Conservation (phyloP, 805 yeast species). For the Yamadazyma phyllophila region DNA sequence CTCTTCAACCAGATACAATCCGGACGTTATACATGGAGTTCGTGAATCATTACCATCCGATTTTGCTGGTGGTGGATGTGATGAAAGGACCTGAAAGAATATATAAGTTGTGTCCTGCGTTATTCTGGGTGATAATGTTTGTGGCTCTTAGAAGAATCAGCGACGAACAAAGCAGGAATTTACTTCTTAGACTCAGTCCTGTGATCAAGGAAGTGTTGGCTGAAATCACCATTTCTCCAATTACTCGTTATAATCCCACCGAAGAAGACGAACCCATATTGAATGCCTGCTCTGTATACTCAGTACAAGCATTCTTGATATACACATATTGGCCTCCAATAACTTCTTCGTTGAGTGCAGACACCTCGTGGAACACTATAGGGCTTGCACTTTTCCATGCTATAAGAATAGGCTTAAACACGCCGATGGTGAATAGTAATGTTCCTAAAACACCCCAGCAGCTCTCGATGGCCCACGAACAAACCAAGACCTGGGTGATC, state of each 20-base stretch:
- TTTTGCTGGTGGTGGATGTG: slow-evolving; percentile 85
- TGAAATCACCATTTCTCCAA: slow-evolving; percentile 87
- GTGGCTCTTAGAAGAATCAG: slow-evolving; percentile 72
- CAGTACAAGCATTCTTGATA: slow-evolving; percentile 88
- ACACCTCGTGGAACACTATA: slow-evolving; percentile 91
- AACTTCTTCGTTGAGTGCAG: slow-evolving; percentile 91
- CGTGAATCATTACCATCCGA: slow-evolving; percentile 75
- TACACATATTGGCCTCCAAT: slow-evolving; percentile 96
- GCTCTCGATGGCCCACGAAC: slow-evolving; percentile 60
- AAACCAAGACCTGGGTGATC: slow-evolving; percentile 87
- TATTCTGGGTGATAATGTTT: slow-evolving; percentile 92
- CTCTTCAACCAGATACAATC: slow-evolving; percentile 61
- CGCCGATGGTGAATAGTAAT: slow-evolving; percentile 39
- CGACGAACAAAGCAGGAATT: slow-evolving; percentile 27
- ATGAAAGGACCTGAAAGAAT: slow-evolving; percentile 77
- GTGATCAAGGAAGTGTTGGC: slow-evolving; percentile 74
- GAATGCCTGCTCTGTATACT: slow-evolving; percentile 87
- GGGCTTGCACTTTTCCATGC: slow-evolving; percentile 94
- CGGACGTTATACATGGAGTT: slow-evolving; percentile 64
- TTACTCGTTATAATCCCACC: slow-evolving; percentile 76
- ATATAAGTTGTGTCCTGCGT: slow-evolving; percentile 76
- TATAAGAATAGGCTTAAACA: slow-evolving; percentile 83
- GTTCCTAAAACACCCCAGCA: slow-evolving; percentile 39
- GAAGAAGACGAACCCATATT: slow-evolving; percentile 78
- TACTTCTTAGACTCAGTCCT: slow-evolving; percentile 65